A percentile compares a stretch with the other conserved stretches of the same genome.
Evolutionary conservation across 768 basidiomycete genomes (phyloP).

Genomic region (Suillus clintonianus): DNA sequence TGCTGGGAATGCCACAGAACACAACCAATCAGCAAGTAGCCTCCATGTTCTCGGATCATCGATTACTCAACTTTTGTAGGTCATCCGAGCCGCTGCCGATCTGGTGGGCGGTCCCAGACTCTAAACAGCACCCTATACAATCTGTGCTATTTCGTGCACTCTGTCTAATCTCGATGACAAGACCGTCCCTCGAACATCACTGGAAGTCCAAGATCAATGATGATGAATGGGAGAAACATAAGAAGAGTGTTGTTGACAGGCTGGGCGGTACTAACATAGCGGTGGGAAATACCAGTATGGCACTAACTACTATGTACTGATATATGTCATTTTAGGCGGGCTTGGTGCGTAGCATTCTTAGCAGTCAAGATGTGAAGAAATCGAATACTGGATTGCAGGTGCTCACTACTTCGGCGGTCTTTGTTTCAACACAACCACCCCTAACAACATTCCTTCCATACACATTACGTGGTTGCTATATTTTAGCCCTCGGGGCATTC

Average conservation of each 20-base stretch:
- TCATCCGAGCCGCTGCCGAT: not conserved
- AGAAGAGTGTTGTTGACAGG: not conserved
- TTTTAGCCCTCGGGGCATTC: slow-evolving; percentile 3
- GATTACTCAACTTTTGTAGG: not conserved
- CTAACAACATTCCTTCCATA: not conserved
- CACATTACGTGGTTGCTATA: not conserved
- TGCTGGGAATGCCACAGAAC: not conserved
- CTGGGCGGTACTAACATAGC: not conserved
- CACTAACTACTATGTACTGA: not conserved
- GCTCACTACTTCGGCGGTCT: slow-evolving; percentile 2
- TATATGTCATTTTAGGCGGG: not conserved
- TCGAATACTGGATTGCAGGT: not conserved
- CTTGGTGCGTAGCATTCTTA: not conserved
- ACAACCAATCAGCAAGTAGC: not conserved
- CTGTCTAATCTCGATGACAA: slow-evolving; percentile 3
- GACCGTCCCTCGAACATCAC: slow-evolving; percentile 1
- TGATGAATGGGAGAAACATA: not conserved
- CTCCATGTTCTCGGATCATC: not conserved
- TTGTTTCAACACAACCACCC: not conserved
- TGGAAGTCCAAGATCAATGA: not conserved
- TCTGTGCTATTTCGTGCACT: not conserved
- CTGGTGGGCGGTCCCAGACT: not conserved
- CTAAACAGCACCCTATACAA: not conserved
- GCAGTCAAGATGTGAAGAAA: not conserved
- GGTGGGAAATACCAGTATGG: not conserved